phyloP scores from a whole-genome alignment of 1,139 yeast genomes.

The Pichia norvegensis region DNA sequence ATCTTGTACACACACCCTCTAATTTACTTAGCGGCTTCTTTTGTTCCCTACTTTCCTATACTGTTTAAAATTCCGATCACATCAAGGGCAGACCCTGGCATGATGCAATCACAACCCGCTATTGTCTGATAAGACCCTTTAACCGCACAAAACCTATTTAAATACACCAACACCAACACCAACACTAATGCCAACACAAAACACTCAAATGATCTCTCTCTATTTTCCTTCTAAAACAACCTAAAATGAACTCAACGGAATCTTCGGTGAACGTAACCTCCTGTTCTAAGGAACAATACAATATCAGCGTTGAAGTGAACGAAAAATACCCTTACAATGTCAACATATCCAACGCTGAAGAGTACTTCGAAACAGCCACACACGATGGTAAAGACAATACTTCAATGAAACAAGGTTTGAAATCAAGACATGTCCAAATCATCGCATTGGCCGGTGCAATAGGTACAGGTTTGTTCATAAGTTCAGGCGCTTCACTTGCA shows the following conservation, averaged over 20 bases:
- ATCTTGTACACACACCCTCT: too few relatives aligned
- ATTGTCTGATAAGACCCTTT: not conserved
- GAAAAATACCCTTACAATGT: not conserved
- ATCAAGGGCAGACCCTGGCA: too few relatives aligned
- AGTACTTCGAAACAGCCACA: not conserved
- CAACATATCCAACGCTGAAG: not conserved
- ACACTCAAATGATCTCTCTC: not conserved
- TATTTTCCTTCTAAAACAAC: not conserved
- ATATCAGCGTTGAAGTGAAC: not conserved
- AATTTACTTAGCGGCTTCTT: too few relatives aligned
- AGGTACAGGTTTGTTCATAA: conserved; percentile 60
- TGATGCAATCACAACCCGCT: not conserved
- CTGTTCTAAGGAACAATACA: not conserved
- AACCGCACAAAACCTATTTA: too few relatives aligned
- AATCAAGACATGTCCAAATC: conserved; percentile 48
- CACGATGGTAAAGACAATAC: not conserved
- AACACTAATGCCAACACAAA: too few relatives aligned
- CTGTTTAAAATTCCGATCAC: not conserved
- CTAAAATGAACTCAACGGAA: not conserved
- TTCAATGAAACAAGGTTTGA: conserved; percentile 3
- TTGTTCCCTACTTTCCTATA: not conserved
- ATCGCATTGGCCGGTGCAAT: conserved; percentile 80
- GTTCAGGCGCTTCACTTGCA: conserved; percentile 40
- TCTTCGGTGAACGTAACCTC: not conserved
- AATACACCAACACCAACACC: too few relatives aligned